phyloP scores from a whole-genome alignment of 768 basidiomycete genomes.

The Brasilioporus rufonigricans region DNA sequence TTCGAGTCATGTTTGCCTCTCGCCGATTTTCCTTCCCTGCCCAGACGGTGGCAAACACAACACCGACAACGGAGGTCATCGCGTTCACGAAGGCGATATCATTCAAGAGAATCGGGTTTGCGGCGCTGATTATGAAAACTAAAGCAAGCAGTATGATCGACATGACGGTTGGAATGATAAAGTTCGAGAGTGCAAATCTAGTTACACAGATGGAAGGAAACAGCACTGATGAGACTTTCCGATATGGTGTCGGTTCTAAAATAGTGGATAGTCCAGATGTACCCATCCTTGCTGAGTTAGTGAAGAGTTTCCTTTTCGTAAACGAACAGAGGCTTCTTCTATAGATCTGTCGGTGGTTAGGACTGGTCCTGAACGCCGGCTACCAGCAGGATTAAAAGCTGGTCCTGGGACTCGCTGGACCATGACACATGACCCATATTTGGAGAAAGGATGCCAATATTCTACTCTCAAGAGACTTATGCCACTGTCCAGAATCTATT shows the following conservation, averaged over 20 bases:
- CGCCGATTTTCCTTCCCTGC: slow-evolving; percentile 5
- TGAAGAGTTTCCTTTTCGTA: too few relatives aligned
- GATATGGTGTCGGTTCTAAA: not conserved
- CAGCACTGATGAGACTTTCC: not conserved
- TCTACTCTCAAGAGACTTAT: too few relatives aligned
- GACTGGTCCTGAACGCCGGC: too few relatives aligned
- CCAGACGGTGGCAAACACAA: too few relatives aligned
- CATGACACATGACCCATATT: too few relatives aligned
- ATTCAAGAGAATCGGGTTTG: not conserved
- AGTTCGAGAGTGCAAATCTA: slow-evolving; percentile 28
- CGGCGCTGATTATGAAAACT: slow-evolving; percentile 16
- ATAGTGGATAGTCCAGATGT: slow-evolving; percentile 15
- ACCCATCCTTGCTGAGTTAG: too few relatives aligned
- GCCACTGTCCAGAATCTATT: too few relatives aligned
- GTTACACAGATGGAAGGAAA: not conserved
- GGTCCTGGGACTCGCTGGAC: too few relatives aligned
- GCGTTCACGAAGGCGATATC: slow-evolving; percentile 4
- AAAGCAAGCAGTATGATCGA: slow-evolving; percentile 25
- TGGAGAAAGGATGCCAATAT: too few relatives aligned
- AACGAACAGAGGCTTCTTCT: too few relatives aligned
- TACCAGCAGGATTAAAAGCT: too few relatives aligned
- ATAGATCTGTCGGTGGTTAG: too few relatives aligned
- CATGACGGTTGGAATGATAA: slow-evolving; percentile 25
- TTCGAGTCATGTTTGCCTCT: not conserved
- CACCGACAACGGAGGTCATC: slow-evolving; percentile 3